Conservation (phyloP, 2,329 filamentous ascomycete genomes). For the Ophiostoma piceae region DNA sequence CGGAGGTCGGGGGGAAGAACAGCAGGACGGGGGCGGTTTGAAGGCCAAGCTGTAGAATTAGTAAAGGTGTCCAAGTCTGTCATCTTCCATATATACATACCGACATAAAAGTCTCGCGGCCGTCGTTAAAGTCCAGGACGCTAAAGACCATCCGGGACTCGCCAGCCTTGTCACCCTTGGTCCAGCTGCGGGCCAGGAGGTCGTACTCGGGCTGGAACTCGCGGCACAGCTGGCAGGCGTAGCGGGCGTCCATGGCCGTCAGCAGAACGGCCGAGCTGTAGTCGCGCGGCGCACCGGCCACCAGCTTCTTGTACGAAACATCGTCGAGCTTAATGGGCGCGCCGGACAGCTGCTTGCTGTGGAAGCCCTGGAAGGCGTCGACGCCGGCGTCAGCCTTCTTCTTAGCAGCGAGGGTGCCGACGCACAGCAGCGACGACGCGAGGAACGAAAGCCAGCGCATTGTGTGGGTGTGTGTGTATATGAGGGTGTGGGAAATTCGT, state of each 20-base stretch:
- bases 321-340: conserved; percentile 75
- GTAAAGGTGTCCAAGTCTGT: no score
- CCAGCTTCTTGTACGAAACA: conserved; percentile 67
- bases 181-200: conserved; percentile 78
- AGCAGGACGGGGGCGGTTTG: conserved; percentile 91
- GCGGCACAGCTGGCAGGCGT: conserved; percentile 77
- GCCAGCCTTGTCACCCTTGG: conserved; percentile 70
- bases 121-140: conserved; percentile 82
- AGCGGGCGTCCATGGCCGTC: conserved; percentile 78
- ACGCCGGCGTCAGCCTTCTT: conserved; percentile 37
- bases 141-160: conserved; percentile 71
- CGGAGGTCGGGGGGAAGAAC: conserved; percentile 78
- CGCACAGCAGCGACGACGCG: conserved; percentile 58
- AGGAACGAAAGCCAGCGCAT: conserved; percentile 67
- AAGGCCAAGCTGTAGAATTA: conserved; percentile 89
- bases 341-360: conserved; percentile 59
- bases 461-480: conserved; percentile 32
- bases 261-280: conserved; percentile 78
- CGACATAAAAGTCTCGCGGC: conserved; percentile 78
- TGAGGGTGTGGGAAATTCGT: neutral
- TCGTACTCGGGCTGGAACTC: conserved; percentile 96
- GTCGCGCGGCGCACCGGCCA: conserved; percentile 67
- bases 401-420: conserved; percentile 57
- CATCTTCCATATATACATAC: no score
- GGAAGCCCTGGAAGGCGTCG: conserved; percentile 66